Evolutionary conservation across 2,329 filamentous ascomycete genomes (phyloP).

Genomic region (Clonostachys chloroleuca): DNA sequence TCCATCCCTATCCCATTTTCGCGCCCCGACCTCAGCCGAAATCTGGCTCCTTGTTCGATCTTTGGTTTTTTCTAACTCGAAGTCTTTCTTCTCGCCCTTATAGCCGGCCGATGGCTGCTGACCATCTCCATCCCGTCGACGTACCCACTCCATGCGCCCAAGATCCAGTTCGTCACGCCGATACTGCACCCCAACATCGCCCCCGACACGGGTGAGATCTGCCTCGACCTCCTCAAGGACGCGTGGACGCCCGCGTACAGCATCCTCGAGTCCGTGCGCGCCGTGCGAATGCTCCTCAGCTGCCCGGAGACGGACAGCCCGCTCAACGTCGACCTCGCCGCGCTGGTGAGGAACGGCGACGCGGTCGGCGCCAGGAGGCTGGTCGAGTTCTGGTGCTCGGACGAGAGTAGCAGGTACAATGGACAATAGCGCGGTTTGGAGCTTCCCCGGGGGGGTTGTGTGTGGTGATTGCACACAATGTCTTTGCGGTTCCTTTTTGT

Average conservation of each 20-base stretch:
- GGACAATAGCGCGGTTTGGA: no score
- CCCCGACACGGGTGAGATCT: conserved; percentile 78
- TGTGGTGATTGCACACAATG: no score
- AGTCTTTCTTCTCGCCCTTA: background rate
- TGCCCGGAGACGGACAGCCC: conserved; percentile 70
- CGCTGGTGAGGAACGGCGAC: conserved; percentile 65
- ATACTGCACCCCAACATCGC: conserved; percentile 80
- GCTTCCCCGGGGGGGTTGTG: no score
- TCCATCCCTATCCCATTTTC: no score
- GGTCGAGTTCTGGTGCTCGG: conserved; percentile 64
- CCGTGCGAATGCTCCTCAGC: conserved; percentile 60
- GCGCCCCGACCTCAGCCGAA: no score
- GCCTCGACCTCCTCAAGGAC: conserved; percentile 77
- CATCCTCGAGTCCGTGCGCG: conserved; percentile 68
- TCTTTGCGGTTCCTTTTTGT: no score
- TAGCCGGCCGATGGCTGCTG: conserved; percentile 78
- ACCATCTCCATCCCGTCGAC: conserved; percentile 67
- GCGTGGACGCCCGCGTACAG: conserved; percentile 86
- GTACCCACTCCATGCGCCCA: conserved; percentile 77
- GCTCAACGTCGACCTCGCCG: conserved; percentile 75
- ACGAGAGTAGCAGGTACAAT: conserved; percentile 26
- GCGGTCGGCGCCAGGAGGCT: conserved; percentile 61
- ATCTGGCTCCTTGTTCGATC: no score
- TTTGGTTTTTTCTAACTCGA: no score
- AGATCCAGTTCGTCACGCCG: conserved; percentile 75